Base-by-base conservation (phyloP, 2,329 filamentous ascomycete species). In the Zalaria obscura region DNA sequence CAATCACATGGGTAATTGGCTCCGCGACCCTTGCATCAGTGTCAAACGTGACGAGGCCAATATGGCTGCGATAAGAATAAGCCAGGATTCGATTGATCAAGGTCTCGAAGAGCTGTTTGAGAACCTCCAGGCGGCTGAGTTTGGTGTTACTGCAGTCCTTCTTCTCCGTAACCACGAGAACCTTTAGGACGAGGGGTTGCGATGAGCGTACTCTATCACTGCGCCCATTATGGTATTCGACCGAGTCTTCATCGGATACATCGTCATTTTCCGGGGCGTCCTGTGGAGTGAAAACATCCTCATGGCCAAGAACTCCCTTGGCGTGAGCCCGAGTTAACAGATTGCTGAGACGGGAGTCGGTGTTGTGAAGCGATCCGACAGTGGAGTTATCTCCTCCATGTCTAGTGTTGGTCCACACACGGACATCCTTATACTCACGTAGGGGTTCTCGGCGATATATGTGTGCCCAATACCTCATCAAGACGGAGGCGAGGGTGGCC, bases 81-180 rank as follows among this genome's bases (percentile, higher is more conserved):
- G 60, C 61, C n/a, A 62, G 47, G 1, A 58, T 48, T 5, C 59
- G 48, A 40, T 63, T 61, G 45, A 63, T 50, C 42, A 60, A 53
- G 5, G 56, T 53, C 34, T 59, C 53, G 40, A 62, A 63, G 47
- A 62, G 57, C 39, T 62, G 54, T 45, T 62, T 60, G 10, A 59
- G 43, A 3, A 62, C 57, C 34, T 59, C 57, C 6, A 62, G 47
- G 7, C 56, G 47, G 26, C 43, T 47, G 27, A 55, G 39, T 27
- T 27, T 43, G 10, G 10, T 32, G 6, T 26, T n/a, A n/a, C 45
- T 39, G 37, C 18, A 11, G 38, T 27, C 32, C 29, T 6, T 8
- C 25, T 37, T 43, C 18, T 31, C 36, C 5, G 32, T 25, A 36
- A 25, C n/a, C 2, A 46, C 26, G 5, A 44, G 35, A 25, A 52